These are phyloP conservation scores for Jamesozyma spencerorum DNA, from an alignment of 805 yeast species.

Conservation along the genomic window DNA sequence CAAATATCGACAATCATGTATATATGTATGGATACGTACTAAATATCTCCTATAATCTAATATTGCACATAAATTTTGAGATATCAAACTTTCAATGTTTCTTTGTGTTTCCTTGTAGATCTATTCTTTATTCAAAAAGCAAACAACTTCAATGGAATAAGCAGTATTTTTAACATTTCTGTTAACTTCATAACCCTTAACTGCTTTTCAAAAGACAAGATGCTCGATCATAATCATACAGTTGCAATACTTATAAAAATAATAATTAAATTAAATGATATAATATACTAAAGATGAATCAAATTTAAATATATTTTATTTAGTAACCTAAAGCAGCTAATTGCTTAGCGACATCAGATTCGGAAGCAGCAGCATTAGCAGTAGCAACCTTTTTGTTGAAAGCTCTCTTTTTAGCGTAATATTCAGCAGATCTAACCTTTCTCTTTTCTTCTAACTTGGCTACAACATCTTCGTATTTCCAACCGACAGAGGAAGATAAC, in stretches of 20 bases:
- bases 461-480: slow-evolving; percentile 99
- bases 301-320: slow-evolving; percentile 29
- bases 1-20: no score
- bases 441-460: slow-evolving; percentile 98
- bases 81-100: no score
- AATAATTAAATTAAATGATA: slow-evolving; percentile 7
- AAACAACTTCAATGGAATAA: no score
- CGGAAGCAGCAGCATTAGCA: slow-evolving; percentile 82
- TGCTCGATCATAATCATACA: background rate
- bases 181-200: no score
- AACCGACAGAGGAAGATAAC: slow-evolving; percentile 93
- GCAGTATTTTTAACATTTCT: no score
- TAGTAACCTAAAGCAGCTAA: slow-evolving; percentile 97
- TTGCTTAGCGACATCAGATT: slow-evolving; percentile 83
- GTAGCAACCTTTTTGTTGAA: slow-evolving; percentile 83
- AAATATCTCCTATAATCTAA: no score
- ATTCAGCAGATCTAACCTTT: slow-evolving; percentile 97
- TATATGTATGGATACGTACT: no score
- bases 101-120: no score
- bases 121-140: no score
- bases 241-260: slow-evolving; percentile 3
- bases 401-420: slow-evolving; percentile 97
- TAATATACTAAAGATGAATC: slow-evolving; percentile 9
- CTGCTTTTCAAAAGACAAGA: no score
- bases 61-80: no score